A percentile compares a stretch with the other conserved stretches of the same genome.
phyloP scores from a whole-genome alignment of 2,329 filamentous ascomycete genomes.

The Ascochyta fabae region DNA sequence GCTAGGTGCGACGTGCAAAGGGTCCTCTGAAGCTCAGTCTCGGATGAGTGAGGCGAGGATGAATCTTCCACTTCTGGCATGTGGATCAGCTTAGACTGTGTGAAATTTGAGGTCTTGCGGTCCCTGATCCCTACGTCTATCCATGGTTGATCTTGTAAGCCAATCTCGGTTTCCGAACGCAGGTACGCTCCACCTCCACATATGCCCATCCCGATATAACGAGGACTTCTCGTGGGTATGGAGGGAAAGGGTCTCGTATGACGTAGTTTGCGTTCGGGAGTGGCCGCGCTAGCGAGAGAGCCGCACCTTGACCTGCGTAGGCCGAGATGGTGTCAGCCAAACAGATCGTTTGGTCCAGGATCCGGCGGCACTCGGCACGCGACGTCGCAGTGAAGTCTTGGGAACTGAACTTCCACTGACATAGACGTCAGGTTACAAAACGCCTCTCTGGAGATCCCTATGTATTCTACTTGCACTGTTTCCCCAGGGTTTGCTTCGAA shows the following conservation, averaged over 20 bases:
- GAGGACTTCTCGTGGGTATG: background rate
- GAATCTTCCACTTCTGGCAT: conserved; percentile 22
- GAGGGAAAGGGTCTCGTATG: conserved; percentile 14
- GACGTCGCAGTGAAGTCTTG: background rate
- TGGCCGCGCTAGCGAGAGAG: conserved; percentile 27
- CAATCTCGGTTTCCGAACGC: background rate
- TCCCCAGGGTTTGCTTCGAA: background rate
- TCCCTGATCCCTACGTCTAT: background rate
- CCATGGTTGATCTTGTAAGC: background rate
- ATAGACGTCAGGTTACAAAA: background rate
- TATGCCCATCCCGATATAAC: background rate
- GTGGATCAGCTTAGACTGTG: conserved; percentile 16
- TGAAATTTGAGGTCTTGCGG: background rate
- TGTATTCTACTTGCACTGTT: background rate
- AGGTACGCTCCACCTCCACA: conserved; percentile 6
- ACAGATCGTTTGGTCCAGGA: background rate
- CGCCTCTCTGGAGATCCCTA: background rate
- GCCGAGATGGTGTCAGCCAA: conserved; percentile 8
- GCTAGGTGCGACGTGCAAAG: conserved; percentile 17
- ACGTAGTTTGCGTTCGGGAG: conserved; percentile 29
- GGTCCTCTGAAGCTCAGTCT: background rate
- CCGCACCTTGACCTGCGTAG: conserved; percentile 23
- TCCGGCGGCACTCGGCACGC: conserved; percentile 12
- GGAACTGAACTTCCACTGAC: background rate
- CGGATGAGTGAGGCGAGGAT: conserved; percentile 20